These are phyloP conservation scores for Boletus edulis DNA, from an alignment of 768 basidiomycete genomes.

Conservation along the genomic window DNA sequence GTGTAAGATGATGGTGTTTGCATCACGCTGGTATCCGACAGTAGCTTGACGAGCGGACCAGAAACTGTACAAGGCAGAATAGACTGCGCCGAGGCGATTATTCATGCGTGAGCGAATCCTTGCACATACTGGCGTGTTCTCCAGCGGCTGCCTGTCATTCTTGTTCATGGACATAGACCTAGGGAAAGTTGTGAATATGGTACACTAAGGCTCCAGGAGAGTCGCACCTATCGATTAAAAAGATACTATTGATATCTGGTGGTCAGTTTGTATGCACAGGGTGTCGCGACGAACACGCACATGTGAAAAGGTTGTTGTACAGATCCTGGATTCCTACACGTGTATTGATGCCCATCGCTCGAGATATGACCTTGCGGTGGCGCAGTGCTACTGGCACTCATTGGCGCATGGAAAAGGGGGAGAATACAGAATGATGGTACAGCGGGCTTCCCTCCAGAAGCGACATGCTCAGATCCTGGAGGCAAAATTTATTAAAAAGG, in stretches of 20 bases:
- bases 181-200: not conserved
- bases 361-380: constrained; percentile 46
- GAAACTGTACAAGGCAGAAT: constrained; percentile 49
- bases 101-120: constrained; percentile 33
- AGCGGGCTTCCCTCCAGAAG: constrained; percentile 34
- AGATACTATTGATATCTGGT: constrained; percentile 8
- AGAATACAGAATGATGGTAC: constrained; percentile 53
- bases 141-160: constrained; percentile 40
- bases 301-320: constrained; percentile 56
- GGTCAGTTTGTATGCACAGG: not conserved
- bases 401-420: constrained; percentile 50
- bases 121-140: constrained; percentile 32
- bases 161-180: constrained; percentile 52
- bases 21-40: constrained; percentile 38
- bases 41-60: constrained; percentile 50
- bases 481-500: too few relatives aligned
- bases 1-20: constrained; percentile 56
- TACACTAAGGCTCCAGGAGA: not conserved
- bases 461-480: constrained; percentile 50
- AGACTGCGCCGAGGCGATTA: constrained; percentile 59
- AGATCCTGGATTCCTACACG: constrained; percentile 49
- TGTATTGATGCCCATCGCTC: constrained; percentile 53
- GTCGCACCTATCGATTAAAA: constrained; percentile 20
- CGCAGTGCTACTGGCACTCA: constrained; percentile 18
- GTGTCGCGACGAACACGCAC: constrained; percentile 34